These are phyloP conservation scores for Candida incommunis DNA, from an alignment of 805 yeast genomes.

Conservation along the genomic window DNA sequence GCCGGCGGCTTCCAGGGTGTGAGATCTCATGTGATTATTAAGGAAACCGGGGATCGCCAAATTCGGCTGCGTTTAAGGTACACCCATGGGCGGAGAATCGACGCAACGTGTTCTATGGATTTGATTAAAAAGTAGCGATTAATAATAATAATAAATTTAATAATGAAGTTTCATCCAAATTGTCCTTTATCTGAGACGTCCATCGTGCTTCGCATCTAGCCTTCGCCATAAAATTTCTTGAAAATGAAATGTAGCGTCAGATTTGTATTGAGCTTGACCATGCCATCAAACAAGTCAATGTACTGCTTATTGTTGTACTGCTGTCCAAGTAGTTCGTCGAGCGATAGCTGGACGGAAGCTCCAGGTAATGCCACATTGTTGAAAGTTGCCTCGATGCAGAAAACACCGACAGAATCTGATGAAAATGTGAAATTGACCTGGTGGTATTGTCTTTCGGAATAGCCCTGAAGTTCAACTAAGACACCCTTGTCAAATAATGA, in stretches of 20 bases:
- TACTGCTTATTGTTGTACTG: constrained; percentile 55
- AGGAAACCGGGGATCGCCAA: no score
- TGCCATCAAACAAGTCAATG: constrained; percentile 48
- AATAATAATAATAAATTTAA: no score
- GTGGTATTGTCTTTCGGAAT: constrained; percentile 33
- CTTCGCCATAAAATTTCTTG: constrained; percentile 54
- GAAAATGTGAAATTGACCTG: constrained; percentile 63
- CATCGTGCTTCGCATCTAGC: no score
- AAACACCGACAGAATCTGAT: constrained; percentile 59
- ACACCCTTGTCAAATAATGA: constrained; percentile 63
- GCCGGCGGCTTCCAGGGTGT: no score
- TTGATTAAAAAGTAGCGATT: no score
- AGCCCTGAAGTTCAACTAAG: constrained; percentile 44
- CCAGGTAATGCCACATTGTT: constrained; percentile 47
- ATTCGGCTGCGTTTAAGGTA: no score
- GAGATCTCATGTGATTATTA: no score
- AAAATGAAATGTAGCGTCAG: constrained; percentile 56
- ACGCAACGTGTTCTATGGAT: no score
- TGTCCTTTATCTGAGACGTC: no score
- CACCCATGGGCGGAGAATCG: no score
- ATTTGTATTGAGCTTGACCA: constrained; percentile 56
- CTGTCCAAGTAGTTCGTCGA: constrained; percentile 56
- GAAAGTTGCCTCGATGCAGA: constrained; percentile 60
- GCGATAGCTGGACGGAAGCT: constrained; percentile 36
- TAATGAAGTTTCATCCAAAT: no score